Evolutionary conservation across 2,329 filamentous ascomycete species (phyloP).

Genomic region (Pseudocercospora vitis): DNA sequence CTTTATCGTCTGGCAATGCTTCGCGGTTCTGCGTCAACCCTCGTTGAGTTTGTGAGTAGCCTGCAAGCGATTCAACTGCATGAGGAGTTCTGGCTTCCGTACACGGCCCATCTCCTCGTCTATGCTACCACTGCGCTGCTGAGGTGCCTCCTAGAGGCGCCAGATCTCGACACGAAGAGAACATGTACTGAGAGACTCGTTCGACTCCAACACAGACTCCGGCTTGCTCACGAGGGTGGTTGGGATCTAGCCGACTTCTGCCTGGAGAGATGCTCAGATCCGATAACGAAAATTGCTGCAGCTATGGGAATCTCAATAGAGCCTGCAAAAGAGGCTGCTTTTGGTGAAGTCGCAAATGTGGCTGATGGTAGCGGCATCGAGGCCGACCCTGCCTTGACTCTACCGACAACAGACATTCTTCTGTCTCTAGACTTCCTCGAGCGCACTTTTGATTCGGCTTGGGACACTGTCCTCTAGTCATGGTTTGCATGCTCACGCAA

Average conservation of each 20-base stretch:
- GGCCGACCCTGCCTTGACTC: background rate
- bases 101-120: conserved; percentile 55
- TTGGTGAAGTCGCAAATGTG: background rate
- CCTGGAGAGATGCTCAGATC: conserved; percentile 45
- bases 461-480: conserved; percentile 13
- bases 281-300: conserved; percentile 39
- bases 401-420: conserved; percentile 10
- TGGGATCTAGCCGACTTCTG: conserved; percentile 59
- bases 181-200: conserved; percentile 44
- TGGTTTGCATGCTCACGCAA: background rate
- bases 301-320: conserved; percentile 15
- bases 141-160: conserved; percentile 54
- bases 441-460: conserved; percentile 19
- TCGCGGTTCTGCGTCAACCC: conserved; percentile 50
- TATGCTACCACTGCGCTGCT: conserved; percentile 56
- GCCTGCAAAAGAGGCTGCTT: background rate
- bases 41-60: conserved; percentile 52
- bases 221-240: conserved; percentile 7
- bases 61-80: conserved; percentile 50
- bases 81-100: conserved; percentile 56
- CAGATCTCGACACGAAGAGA: conserved; percentile 48
- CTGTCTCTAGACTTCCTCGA: conserved; percentile 20
- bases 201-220: conserved; percentile 10
- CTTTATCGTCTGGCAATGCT: conserved; percentile 45
- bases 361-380: background rate